Conservation (phyloP, 1,139 yeast species). For the Saccharomyces hybrid region DNA sequence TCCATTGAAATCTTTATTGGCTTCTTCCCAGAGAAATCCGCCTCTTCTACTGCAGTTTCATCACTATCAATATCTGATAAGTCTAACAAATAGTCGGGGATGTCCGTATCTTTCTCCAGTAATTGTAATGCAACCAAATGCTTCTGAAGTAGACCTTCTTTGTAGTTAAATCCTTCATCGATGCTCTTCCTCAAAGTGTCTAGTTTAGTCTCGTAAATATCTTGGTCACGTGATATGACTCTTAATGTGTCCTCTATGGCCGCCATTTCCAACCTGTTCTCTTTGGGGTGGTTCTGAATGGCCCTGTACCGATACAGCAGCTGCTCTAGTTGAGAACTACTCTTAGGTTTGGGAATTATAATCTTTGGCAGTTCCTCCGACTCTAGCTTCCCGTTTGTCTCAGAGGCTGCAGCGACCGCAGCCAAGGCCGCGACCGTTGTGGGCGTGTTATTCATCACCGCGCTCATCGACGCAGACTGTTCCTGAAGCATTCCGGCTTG, state of each 20-base stretch:
- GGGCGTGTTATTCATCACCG: background rate
- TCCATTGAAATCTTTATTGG: conserved; percentile 29
- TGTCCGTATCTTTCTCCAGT: conserved; percentile 66
- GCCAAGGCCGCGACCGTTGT: background rate
- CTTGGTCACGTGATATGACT: conserved; percentile 33
- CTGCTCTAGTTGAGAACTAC: conserved; percentile 27
- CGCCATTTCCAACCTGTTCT: conserved; percentile 24
- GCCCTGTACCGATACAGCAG: conserved; percentile 29
- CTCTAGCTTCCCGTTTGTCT: conserved; percentile 1
- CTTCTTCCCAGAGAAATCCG: conserved; percentile 9
- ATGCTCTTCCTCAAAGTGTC: conserved; percentile 27
- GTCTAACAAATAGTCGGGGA: conserved; percentile 47
- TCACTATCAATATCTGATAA: conserved; percentile 13
- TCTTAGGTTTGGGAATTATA: conserved; percentile 24
- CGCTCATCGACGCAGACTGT: background rate
- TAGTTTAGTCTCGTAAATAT: conserved; percentile 32
- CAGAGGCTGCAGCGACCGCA: background rate
- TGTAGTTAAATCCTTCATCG: conserved; percentile 29
- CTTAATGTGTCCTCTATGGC: conserved; percentile 34
- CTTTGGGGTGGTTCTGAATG: conserved; percentile 21
- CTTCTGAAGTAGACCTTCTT: conserved; percentile 47
- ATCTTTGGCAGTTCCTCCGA: conserved; percentile 6
- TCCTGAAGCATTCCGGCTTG: background rate
- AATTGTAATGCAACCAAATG: conserved; percentile 74
- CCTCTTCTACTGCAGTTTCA: conserved; percentile 1